Evolutionary conservation across 1,284 basidiomycete species (phyloP).

Genomic region (Coriolopsis trogii): DNA sequence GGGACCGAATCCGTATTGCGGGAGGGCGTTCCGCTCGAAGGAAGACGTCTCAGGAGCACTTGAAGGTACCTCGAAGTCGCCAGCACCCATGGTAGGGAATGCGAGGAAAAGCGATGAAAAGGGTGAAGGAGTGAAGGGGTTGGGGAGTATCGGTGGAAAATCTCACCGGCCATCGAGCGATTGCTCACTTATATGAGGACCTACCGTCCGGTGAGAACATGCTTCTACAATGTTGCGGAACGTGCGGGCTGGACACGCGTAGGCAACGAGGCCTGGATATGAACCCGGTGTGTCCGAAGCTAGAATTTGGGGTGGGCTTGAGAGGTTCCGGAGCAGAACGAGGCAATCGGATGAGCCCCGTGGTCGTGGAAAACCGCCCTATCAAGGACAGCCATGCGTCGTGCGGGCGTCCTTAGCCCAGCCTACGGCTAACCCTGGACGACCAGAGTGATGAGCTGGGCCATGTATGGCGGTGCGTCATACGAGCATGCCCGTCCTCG

Average conservation of each 20-base stretch:
- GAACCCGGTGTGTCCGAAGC: constrained; percentile 17
- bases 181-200: constrained; percentile 17
- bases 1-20: constrained; percentile 72
- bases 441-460: no score
- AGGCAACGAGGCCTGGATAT: constrained; percentile 23
- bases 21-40: constrained; percentile 42
- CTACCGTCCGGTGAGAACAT: constrained; percentile 12
- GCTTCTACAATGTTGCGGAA: constrained; percentile 22
- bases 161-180: constrained; percentile 19
- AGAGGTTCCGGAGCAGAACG: constrained; percentile 9
- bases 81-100: constrained; percentile 17
- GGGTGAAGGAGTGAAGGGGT: constrained; percentile 2
- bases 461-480: no score
- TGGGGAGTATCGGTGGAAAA: constrained; percentile 17
- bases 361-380: constrained; percentile 7
- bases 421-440: no score
- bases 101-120: neutral
- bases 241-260: constrained; percentile 17
- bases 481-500: no score
- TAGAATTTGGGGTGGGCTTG: constrained; percentile 7
- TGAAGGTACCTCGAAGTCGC: constrained; percentile 17
- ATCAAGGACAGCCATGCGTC: neutral
- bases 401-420: no score
- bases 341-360: constrained; percentile 19
- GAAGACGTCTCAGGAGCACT: constrained; percentile 16